Evolutionary conservation across 2,329 filamentous ascomycete species (phyloP).

Genomic region (Penicillium sp.): DNA sequence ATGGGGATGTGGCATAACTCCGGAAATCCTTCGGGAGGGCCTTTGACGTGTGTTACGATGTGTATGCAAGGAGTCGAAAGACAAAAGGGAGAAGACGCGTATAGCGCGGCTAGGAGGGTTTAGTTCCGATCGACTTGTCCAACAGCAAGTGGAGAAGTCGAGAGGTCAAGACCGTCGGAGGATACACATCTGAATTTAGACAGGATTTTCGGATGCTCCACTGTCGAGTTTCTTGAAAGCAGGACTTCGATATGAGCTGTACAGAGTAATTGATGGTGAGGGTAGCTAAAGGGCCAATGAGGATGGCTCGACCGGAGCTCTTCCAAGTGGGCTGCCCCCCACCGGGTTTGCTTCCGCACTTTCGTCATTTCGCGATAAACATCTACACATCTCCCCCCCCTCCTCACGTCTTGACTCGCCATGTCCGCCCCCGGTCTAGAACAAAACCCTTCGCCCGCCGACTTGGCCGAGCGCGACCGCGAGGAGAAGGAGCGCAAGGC

Average conservation of each 20-base stretch:
- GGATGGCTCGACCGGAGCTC: background rate
- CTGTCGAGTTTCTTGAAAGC: background rate
- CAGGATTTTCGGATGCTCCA: background rate
- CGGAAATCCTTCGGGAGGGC: background rate
- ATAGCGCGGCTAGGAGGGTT: conserved; percentile 21
- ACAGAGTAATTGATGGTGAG: background rate
- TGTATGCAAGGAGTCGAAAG: conserved; percentile 16
- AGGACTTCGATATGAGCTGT: background rate
- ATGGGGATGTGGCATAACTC: conserved; percentile 19
- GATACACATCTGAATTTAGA: too few relatives aligned
- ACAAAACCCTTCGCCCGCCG: conserved; percentile 31
- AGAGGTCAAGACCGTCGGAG: background rate
- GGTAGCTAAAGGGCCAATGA: background rate
- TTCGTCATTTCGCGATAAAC: background rate
- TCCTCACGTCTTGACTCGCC: conserved; percentile 6
- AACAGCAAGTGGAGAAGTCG: background rate
- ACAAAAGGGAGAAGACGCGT: conserved; percentile 14
- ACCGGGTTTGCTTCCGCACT: conserved; percentile 1
- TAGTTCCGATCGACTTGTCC: background rate
- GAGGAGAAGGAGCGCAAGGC: conserved; percentile 62
- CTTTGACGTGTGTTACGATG: conserved; percentile 12
- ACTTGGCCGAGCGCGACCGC: conserved; percentile 53
- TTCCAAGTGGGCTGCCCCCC: background rate
- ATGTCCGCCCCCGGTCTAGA: conserved; percentile 40
- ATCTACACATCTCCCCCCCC: conserved; percentile 2